Evolutionary conservation across 345 rosid genomes (phyloP).

Genomic region (Lepidium africanum): DNA sequence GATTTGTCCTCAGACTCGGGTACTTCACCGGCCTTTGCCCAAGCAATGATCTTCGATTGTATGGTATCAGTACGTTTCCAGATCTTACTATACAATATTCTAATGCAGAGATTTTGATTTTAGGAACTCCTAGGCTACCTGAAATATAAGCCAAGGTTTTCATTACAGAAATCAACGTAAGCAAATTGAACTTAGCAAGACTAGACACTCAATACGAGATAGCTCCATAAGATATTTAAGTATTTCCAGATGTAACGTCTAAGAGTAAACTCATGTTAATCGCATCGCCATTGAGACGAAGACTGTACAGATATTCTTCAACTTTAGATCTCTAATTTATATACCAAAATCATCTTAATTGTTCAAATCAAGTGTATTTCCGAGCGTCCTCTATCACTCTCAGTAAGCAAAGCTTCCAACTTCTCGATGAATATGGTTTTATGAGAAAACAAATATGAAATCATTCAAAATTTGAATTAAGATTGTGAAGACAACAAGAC

Average conservation of each 20-base stretch:
- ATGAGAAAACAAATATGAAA: background rate
- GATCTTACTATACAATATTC: slow-evolving; percentile 13
- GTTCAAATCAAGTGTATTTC: slow-evolving; percentile 11
- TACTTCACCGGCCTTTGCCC: slow-evolving; percentile 7
- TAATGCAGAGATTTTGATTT: slow-evolving; percentile 18
- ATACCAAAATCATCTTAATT: background rate
- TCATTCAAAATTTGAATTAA: background rate
- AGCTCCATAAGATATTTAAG: background rate
- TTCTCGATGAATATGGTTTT: background rate
- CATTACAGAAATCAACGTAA: background rate
- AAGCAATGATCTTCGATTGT: slow-evolving; percentile 13
- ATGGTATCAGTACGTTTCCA: slow-evolving; percentile 12
- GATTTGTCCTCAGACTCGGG: slow-evolving; percentile 12
- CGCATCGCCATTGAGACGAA: background rate
- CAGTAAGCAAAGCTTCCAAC: background rate
- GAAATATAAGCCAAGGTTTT: background rate
- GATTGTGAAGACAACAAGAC: background rate
- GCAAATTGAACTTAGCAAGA: background rate
- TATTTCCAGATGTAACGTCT: background rate
- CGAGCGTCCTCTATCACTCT: background rate
- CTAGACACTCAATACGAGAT: background rate
- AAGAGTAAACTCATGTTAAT: background rate
- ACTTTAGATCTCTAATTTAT: background rate
- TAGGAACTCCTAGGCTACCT: slow-evolving; percentile 36
- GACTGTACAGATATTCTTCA: background rate